Evolutionary conservation across 306 rosid species (phyloP), one percentile per base, ranked within the genome.

Genomic region (Quercus parvula): DNA sequence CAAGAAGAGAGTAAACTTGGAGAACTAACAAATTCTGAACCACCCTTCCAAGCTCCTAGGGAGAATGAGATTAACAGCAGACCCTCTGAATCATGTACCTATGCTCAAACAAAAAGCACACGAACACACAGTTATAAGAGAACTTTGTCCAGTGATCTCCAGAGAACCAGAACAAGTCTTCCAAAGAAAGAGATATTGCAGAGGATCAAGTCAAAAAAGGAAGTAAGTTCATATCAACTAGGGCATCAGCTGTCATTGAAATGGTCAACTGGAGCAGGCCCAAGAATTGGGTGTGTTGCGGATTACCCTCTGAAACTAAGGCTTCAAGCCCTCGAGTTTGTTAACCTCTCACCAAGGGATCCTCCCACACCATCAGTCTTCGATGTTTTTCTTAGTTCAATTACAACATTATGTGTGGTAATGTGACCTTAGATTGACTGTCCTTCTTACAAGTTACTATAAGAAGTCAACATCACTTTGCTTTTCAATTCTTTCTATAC

Each of bases 191-290:
- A 76, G 55, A 55, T 82, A 71, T 73, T 76, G 64, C 58, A 76
- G 35, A 77, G 81, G 58, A 82, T 82, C 69, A 64, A 82, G 27
- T 62, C 81, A 63, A 82, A 55, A 77, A 76, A 56, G 56, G 70
- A 72, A 72, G 81, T 57, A 35, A 71, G 67, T 11, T 82, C 81
- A 46, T 77, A 73, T 64, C 81, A 77, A 71, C 33, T 82, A 55
- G 71, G 75, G 3, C 31, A 73, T 41, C 71, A 35, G 55, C 69
- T 77, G 1, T 62, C 77, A 38, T 25, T 63, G 49, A 62, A 72
- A 35, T 82, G 85, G 77, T 82, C 81, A 61, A 76, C 74, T 3
- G 78, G 78, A 58, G 81, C 81, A 5, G 84, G 77, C 56, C 84
- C 81, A 2, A 81, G 81, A 71, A 81, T 76, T 30, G 81, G 85